phyloP scores from a whole-genome alignment of 176 grass and related monocot genomes.

The Oryza punctata region DNA sequence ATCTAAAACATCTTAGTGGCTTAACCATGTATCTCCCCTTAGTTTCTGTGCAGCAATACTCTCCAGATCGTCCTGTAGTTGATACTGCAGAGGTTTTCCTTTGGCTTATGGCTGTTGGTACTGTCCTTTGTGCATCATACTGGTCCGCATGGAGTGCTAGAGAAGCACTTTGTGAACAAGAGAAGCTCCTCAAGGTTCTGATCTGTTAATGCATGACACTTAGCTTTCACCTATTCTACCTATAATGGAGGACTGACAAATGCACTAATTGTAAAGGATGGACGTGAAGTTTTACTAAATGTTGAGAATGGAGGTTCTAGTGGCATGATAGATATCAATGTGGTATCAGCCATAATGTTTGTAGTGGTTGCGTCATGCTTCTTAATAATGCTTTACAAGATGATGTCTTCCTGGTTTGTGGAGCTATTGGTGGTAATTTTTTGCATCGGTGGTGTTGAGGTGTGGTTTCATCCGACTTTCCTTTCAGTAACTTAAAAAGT shows the following conservation, averaged over 20 bases:
- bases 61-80: constrained; percentile 84
- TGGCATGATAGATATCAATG: constrained; percentile 83
- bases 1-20: constrained; percentile 15
- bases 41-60: constrained; percentile 89
- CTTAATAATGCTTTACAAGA: constrained; percentile 91
- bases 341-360: constrained; percentile 87
- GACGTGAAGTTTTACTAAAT: constrained; percentile 62
- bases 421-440: constrained; percentile 92
- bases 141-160: constrained; percentile 91
- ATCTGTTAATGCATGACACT: constrained; percentile 7
- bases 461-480: constrained; percentile 38
- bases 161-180: constrained; percentile 75
- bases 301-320: constrained; percentile 56
- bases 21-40: constrained; percentile 36
- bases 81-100: constrained; percentile 97
- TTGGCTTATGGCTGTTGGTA: constrained; percentile 98
- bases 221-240: constrained; percentile 19
- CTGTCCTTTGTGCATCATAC: constrained; percentile 90
- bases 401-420: constrained; percentile 90
- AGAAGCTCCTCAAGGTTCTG: constrained; percentile 92
- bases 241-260: constrained; percentile 35
- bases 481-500: constrained; percentile 9
- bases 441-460: constrained; percentile 94
- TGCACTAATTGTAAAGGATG: constrained; percentile 64
- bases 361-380: constrained; percentile 90